Base-by-base conservation (phyloP, 371 early-diverging fungal species). In the Coemansia sp. region DNA sequence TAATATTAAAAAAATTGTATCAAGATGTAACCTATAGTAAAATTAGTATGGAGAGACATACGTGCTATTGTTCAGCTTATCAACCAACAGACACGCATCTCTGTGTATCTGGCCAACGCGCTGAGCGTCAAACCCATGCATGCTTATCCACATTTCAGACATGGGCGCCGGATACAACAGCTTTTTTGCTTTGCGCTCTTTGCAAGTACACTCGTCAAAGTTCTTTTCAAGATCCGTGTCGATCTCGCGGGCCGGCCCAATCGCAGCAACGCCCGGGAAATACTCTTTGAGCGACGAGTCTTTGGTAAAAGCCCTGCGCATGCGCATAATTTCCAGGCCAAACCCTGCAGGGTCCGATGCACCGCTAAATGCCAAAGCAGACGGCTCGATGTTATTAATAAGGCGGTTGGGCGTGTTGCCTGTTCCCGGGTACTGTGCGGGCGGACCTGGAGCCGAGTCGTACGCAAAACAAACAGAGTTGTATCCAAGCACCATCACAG, bases 401-500 rank as follows among this genome's bases (percentile, higher is more conserved):
- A 14, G 26, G 21, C 25, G 40, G 42, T n/a, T 21, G 5, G 28
- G 23, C 4, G 23, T 20, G 47, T 21, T 37, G 33, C 26, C 20
- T 33, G 16, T 33, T 25, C 67, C 60, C 26, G 77, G 75, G 50
- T 71, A 77, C n/a, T 42, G 30, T n/a, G 52, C 26, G 9, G 69
- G 67, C 52, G 65, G 52, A 8, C 21, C 59, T 8, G 68, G 79
- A 9, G 65, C 69, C 53, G 69, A 64, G 58, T 80, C 78, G 67
- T 82, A 82, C 1, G 54, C n/a, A 59, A 69, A 82, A 69, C 82
- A 82, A 14, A 75, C 39, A 11, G 50, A 50, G 61, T 65, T 66
- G 59, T 52, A 71, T 1, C 80, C 82, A 2, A 82, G 68, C 7
- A 70, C 64, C 82, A 82, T 82, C 42, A 71, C 71, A 9, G 68